A percentile compares a stretch with the other conserved stretches of the same genome.
phyloP scores from a whole-genome alignment of 2,329 filamentous ascomycete genomes.

The Alternaria hordeiaustralica region DNA sequence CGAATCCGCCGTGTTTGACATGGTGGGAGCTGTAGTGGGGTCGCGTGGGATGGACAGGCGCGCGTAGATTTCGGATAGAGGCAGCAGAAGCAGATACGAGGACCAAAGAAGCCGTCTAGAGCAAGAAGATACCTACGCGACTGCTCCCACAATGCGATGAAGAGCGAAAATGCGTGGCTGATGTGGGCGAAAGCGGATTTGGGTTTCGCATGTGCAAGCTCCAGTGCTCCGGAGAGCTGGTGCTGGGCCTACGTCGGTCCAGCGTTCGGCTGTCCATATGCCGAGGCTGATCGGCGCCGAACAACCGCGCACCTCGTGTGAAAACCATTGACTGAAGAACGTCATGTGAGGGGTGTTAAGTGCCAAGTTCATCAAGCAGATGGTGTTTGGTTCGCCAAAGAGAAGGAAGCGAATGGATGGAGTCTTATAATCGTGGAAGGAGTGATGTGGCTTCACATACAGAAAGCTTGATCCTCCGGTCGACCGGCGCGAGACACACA shows the following conservation, averaged over 20 bases:
- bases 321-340: background rate
- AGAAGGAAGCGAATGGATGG: background rate
- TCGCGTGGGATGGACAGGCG: background rate
- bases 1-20: slow-evolving; percentile 33
- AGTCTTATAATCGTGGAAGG: fast-evolving
- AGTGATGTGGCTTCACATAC: background rate
- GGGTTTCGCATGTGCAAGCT: slow-evolving; percentile 35
- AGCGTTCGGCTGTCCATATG: slow-evolving; percentile 26
- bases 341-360: background rate
- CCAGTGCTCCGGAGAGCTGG: slow-evolving; percentile 31
- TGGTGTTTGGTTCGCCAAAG: background rate
- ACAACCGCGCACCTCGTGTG: slow-evolving; percentile 4
- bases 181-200: slow-evolving; percentile 20
- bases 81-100: background rate
- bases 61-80: slow-evolving; percentile 6
- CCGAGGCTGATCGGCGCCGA: slow-evolving; percentile 30
- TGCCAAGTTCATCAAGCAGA: background rate
- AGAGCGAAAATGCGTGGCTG: slow-evolving; percentile 9
- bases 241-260: slow-evolving; percentile 32
- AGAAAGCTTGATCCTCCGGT: background rate
- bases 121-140: background rate
- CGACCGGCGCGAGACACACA: background rate
- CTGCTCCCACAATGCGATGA: background rate
- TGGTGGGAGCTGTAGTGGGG: slow-evolving; percentile 18
- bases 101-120: slow-evolving; percentile 3